phyloP scores from a whole-genome alignment of 2,329 filamentous ascomycete genomes.

The Colletotrichum sp. region DNA sequence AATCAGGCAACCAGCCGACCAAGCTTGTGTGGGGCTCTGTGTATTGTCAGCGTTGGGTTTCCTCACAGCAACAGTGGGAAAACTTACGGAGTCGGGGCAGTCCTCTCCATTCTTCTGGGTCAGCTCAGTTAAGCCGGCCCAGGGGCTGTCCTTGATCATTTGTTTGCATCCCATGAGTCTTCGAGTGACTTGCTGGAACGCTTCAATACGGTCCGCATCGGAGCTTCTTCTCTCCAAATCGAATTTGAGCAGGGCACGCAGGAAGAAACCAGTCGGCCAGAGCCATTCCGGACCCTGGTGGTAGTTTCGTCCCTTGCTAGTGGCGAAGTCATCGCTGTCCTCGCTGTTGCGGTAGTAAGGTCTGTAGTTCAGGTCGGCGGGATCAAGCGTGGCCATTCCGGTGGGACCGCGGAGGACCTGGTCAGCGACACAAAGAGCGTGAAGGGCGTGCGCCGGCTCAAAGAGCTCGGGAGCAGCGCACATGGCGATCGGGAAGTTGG shows the following conservation, averaged over 20 bases:
- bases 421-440: slow-evolving; percentile 82
- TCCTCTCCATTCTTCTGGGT: slow-evolving; percentile 87
- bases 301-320: slow-evolving; percentile 94
- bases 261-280: slow-evolving; percentile 96
- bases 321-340: slow-evolving; percentile 89
- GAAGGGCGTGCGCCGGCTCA: slow-evolving; percentile 75
- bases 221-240: slow-evolving; percentile 74
- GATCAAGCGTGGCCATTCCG: slow-evolving; percentile 96
- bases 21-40: slow-evolving; percentile 91
- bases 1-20: slow-evolving; percentile 93
- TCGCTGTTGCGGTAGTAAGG: slow-evolving; percentile 96
- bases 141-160: slow-evolving; percentile 78
- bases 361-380: slow-evolving; percentile 88
- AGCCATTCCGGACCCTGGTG: slow-evolving; percentile 98
- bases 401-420: slow-evolving; percentile 80
- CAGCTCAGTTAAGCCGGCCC: slow-evolving; percentile 91
- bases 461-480: slow-evolving; percentile 90
- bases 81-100: slow-evolving; percentile 85
- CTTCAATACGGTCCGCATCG: slow-evolving; percentile 75
- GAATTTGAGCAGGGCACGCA: slow-evolving; percentile 89
- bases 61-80: not conserved
- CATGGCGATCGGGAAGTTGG: slow-evolving; percentile 97
- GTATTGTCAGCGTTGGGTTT: slow-evolving; percentile 5
- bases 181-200: slow-evolving; percentile 92
- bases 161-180: slow-evolving; percentile 84